These are phyloP conservation scores for Zygosaccharomyces siamensis DNA, from an alignment of 805 yeast species.

Conservation along the genomic window DNA sequence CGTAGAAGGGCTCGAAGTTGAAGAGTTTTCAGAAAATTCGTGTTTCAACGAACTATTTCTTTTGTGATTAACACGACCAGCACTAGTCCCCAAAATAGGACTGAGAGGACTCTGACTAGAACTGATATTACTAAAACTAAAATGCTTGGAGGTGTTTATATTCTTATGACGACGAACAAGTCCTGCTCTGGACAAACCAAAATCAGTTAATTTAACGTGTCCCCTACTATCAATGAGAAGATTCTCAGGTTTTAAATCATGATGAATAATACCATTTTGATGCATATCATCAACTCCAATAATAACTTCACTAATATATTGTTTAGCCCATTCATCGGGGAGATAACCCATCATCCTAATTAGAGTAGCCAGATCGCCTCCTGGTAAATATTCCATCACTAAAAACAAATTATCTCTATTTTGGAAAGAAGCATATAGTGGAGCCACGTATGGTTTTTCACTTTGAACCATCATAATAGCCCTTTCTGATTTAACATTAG, in stretches of 20 bases:
- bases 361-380: conserved; percentile 92
- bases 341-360: conserved; percentile 75
- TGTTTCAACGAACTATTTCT: conserved; percentile 10
- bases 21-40: conserved; percentile 5
- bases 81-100: background rate
- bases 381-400: conserved; percentile 94
- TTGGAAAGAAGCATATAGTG: conserved; percentile 82
- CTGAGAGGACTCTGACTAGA: conserved; percentile 9
- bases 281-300: conserved; percentile 90
- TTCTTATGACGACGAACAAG: conserved; percentile 71
- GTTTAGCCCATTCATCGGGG: conserved; percentile 80
- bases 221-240: conserved; percentile 80
- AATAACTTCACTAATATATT: conserved; percentile 84
- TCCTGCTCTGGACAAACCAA: conserved; percentile 89
- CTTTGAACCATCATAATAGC: conserved; percentile 98
- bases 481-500: conserved; percentile 89
- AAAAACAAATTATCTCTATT: conserved; percentile 78
- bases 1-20: background rate
- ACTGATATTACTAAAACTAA: conserved; percentile 9
- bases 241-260: conserved; percentile 95
- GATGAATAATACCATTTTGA: conserved; percentile 81
- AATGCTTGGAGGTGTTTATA: conserved; percentile 7
- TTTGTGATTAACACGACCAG: background rate
- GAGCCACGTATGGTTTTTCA: conserved; percentile 89
- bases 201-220: conserved; percentile 89